phyloP scores from a whole-genome alignment of 2,329 filamentous ascomycete species.

The Helicocarpus griseus region DNA sequence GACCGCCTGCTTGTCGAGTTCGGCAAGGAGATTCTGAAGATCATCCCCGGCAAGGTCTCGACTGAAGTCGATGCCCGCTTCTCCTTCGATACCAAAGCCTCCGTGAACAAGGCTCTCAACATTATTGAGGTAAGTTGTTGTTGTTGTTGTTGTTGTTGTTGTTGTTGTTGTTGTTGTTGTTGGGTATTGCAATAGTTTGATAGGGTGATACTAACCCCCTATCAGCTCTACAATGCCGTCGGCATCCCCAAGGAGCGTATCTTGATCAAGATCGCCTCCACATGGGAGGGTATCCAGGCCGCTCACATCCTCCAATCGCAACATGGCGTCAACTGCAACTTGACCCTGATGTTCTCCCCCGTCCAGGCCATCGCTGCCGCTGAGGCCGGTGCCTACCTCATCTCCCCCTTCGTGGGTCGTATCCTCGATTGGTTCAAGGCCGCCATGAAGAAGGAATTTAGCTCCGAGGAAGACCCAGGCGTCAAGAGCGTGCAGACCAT shows the following conservation, averaged over 20 bases:
- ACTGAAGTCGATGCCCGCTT: slow-evolving; percentile 95
- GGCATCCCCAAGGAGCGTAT: slow-evolving; percentile 90
- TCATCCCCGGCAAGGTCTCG: slow-evolving; percentile 96
- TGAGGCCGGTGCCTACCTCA: slow-evolving; percentile 91
- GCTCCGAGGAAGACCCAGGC: slow-evolving; percentile 84
- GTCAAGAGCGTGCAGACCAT: slow-evolving; percentile 88
- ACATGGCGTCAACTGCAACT: slow-evolving; percentile 95
- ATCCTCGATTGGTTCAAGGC: slow-evolving; percentile 99
- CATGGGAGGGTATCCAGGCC: slow-evolving; percentile 99
- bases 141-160: no score
- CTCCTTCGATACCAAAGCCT: slow-evolving; percentile 89
- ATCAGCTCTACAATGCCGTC: slow-evolving; percentile 91
- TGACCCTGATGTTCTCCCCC: slow-evolving; percentile 97
- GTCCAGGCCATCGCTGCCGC: slow-evolving; percentile 92
- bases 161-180: no score
- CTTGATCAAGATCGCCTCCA: slow-evolving; percentile 98
- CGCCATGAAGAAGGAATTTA: slow-evolving; percentile 84
- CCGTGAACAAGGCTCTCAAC: slow-evolving; percentile 89
- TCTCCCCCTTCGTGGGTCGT: slow-evolving; percentile 97
- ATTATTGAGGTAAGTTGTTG: slow-evolving; percentile 73
- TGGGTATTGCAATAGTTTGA: no score
- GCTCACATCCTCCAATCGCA: slow-evolving; percentile 93
- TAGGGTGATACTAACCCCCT: no score
- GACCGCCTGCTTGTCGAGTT: slow-evolving; percentile 96
- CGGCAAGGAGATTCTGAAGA: slow-evolving; percentile 92